Percentiles rank a stretch among this genome's conserved stretches.
Conservation (phyloP, 345 rosid genomes). For the Eucalyptus sp. region DNA sequence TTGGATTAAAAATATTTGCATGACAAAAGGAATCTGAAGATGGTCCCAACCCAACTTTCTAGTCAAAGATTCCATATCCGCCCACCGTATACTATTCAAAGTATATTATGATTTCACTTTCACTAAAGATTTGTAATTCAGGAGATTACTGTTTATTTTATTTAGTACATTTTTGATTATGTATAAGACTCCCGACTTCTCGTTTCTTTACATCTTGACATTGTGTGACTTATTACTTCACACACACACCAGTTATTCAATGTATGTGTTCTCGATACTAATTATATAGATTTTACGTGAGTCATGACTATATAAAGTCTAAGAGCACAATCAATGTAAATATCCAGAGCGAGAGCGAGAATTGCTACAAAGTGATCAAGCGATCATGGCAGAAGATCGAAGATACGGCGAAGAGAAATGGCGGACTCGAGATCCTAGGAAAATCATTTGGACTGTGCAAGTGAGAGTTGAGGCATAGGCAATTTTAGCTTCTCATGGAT, state of each 20-base stretch:
- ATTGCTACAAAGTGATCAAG: slow-evolving; percentile 48
- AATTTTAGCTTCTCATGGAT: background rate
- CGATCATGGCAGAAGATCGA: slow-evolving; percentile 35
- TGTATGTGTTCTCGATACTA: fast-evolving
- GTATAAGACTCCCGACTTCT: fast-evolving
- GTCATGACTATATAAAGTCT: background rate
- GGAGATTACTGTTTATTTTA: background rate
- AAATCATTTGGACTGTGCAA: slow-evolving; percentile 43
- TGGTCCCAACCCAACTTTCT: background rate
- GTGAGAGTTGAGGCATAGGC: background rate
- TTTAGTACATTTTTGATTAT: too few species aligned
- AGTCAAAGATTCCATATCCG: background rate
- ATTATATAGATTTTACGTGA: background rate
- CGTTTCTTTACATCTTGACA: background rate
- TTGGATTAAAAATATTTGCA: background rate
- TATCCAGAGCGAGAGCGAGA: slow-evolving; percentile 36
- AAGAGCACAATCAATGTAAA: background rate
- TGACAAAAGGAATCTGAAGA: background rate
- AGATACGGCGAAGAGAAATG: background rate
- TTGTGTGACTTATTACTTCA: too few species aligned
- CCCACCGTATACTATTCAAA: background rate
- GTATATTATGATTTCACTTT: background rate
- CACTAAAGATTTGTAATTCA: background rate
- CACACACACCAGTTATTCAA: background rate
- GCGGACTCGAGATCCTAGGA: slow-evolving; percentile 22